Evolutionary conservation across 169 alveolate genomes (phyloP), one percentile per base, ranked within the genome.

Genomic region (Plasmodium fragile): DNA sequence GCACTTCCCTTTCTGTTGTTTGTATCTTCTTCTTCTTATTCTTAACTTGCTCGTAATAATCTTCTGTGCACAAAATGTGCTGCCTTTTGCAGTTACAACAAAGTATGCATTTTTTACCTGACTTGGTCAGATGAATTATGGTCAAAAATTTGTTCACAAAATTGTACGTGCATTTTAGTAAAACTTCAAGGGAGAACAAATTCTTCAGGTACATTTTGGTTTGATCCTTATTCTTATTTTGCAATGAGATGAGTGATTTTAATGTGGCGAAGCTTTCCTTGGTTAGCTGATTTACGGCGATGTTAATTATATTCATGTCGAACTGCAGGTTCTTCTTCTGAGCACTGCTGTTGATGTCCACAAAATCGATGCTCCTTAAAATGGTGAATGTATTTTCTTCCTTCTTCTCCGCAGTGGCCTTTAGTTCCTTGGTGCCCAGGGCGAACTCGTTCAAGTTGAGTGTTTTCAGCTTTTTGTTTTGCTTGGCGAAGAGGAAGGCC

Each of bases 31-130:
- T 30, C 36, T 84, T 87, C 43, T 77, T 79, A 22, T 59, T 77
- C 80, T 77, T 87, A 53, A 87, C 49, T 55, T 87, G 7, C 13
- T 87, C 87, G 45, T 87, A 75, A 87, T 87, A 87, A 53, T 75
- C 18, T 22, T 77, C n/a, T n/a, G 82, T 34, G 45, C 41, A 77
- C 59, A 87, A n/a, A 53, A 87, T 22, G 70, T 39, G 3, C n/a
- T 87, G 78, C 65, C 25, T 78, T 8, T 75, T 77, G 2, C 70
- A 71, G 78, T 87, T 22, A 30, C 22, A 53, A 36, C 53, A 39
- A 16, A 87, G 70, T 1, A 41, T 43, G 52, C 82, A 87, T 78
- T 87, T 78, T 53, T 87, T 39, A 43, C 83, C 83, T 70, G 81
- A 77, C 32, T 77, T 55, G 30, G 70, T n/a, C 28, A 75, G 39